These are phyloP conservation scores for Cordyceps farinosa DNA, from an alignment of 2,329 filamentous ascomycete genomes.

Conservation along the genomic window DNA sequence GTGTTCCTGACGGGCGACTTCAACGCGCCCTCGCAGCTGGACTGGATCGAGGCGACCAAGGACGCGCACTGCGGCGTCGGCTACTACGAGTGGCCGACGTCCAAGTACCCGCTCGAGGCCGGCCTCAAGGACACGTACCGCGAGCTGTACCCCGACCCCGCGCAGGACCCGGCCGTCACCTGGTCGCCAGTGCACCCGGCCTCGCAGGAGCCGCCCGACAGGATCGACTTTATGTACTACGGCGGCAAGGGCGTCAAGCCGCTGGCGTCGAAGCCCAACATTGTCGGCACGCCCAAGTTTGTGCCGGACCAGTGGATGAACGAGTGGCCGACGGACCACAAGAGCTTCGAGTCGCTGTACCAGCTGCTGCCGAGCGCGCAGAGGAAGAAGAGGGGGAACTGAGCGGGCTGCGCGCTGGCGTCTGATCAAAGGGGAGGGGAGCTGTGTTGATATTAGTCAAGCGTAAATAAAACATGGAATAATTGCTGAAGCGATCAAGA, in stretches of 20 bases:
- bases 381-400: neutral
- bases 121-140: slow-evolving; percentile 41
- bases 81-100: slow-evolving; percentile 38
- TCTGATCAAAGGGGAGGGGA: neutral
- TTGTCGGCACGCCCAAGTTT: slow-evolving; percentile 34
- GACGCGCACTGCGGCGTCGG: slow-evolving; percentile 36
- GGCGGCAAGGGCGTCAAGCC: slow-evolving; percentile 32
- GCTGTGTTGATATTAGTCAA: neutral
- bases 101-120: slow-evolving; percentile 30
- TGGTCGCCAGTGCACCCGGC: slow-evolving; percentile 41
- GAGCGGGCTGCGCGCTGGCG: no score
- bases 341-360: slow-evolving; percentile 32
- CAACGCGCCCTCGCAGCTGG: slow-evolving; percentile 42
- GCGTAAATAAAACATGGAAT: neutral
- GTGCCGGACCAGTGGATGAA: slow-evolving; percentile 35
- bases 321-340: slow-evolving; percentile 42
- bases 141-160: slow-evolving; percentile 34
- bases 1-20: slow-evolving; percentile 40
- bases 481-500: neutral
- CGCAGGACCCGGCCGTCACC: slow-evolving; percentile 31
- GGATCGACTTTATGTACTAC: slow-evolving; percentile 43
- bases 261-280: slow-evolving; percentile 28
- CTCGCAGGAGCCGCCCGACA: slow-evolving; percentile 36
- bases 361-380: slow-evolving; percentile 19
- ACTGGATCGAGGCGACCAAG: slow-evolving; percentile 34